These are phyloP conservation scores for Lojkania enalia DNA, from an alignment of 2,329 filamentous ascomycete genomes.

Conservation along the genomic window DNA sequence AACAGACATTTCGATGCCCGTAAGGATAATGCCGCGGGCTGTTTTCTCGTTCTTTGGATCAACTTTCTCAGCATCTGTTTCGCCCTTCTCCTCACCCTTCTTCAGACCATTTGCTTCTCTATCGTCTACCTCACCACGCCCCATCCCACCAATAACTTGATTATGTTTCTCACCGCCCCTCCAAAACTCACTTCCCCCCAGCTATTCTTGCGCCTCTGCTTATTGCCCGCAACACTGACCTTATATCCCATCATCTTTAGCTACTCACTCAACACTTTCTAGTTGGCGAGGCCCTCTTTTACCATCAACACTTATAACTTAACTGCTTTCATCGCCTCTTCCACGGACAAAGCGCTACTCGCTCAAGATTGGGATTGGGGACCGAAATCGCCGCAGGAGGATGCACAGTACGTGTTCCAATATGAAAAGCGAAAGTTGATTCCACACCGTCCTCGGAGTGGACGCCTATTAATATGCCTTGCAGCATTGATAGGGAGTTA, in stretches of 20 bases:
- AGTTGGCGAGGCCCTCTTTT: conserved; percentile 48
- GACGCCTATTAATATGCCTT: conserved; percentile 20
- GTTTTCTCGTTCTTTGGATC: conserved; percentile 1
- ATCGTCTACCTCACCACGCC: too few species aligned
- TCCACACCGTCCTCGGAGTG: conserved; percentile 12
- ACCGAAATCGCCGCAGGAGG: too few species aligned
- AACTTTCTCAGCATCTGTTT: background rate
- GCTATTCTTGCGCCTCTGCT: conserved; percentile 44
- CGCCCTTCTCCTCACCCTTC: too few species aligned
- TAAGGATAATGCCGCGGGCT: conserved; percentile 30
- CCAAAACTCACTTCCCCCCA: conserved; percentile 36
- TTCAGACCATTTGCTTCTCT: too few species aligned
- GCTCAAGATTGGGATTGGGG: too few species aligned
- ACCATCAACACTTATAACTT: conserved; percentile 31
- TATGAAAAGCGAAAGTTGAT: conserved; percentile 20
- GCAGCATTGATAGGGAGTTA: conserved; percentile 16
- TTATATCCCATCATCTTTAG: conserved; percentile 41
- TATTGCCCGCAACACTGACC: conserved; percentile 44
- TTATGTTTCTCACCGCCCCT: conserved; percentile 9
- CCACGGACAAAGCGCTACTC: too few species aligned
- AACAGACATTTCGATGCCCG: conserved; percentile 42
- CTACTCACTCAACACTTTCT: conserved; percentile 47
- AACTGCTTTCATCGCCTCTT: background rate
- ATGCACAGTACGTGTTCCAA: conserved; percentile 15
- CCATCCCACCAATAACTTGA: too few species aligned